Conservation (phyloP, 371 early-diverging fungal genomes). For the Mucor irregularis region DNA sequence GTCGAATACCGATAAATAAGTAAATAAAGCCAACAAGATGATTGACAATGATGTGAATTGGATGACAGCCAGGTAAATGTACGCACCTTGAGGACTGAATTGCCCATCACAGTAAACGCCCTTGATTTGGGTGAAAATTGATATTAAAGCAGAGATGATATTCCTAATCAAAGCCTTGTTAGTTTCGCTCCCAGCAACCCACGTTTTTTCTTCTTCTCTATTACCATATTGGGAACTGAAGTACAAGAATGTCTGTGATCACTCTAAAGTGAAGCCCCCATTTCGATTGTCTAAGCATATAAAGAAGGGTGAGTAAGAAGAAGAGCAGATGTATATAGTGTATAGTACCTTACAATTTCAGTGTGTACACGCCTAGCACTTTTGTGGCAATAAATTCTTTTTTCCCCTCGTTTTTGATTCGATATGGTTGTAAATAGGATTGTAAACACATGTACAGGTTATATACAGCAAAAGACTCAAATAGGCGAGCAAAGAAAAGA, state of each 20-base stretch:
- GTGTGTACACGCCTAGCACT: slow-evolving; percentile 31
- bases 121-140: slow-evolving; percentile 42
- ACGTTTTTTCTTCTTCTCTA: neutral
- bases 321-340: neutral
- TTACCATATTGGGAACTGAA: slow-evolving; percentile 56
- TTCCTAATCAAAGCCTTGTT: slow-evolving; percentile 24
- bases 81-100: slow-evolving; percentile 40
- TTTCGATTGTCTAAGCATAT: slow-evolving; percentile 53
- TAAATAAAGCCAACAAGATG: slow-evolving; percentile 47
- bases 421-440: slow-evolving; percentile 46
- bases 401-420: slow-evolving; percentile 28
- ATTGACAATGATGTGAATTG: slow-evolving; percentile 47
- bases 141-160: slow-evolving; percentile 43
- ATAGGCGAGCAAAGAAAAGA: slow-evolving; percentile 48
- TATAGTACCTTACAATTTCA: slow-evolving; percentile 47
- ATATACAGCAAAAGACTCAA: slow-evolving; percentile 52
- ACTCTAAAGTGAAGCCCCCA: slow-evolving; percentile 51
- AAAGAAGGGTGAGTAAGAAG: too few relatives aligned
- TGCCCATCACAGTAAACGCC: slow-evolving; percentile 45
- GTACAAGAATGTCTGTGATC: slow-evolving; percentile 45
- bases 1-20: slow-evolving; percentile 44
- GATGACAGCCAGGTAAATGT: slow-evolving; percentile 44
- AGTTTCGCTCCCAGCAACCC: neutral
- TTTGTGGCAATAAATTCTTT: slow-evolving; percentile 38
- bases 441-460: slow-evolving; percentile 46